Evolutionary conservation across 2,329 filamentous ascomycete species (phyloP).

Genomic region (Epichloe baconii): DNA sequence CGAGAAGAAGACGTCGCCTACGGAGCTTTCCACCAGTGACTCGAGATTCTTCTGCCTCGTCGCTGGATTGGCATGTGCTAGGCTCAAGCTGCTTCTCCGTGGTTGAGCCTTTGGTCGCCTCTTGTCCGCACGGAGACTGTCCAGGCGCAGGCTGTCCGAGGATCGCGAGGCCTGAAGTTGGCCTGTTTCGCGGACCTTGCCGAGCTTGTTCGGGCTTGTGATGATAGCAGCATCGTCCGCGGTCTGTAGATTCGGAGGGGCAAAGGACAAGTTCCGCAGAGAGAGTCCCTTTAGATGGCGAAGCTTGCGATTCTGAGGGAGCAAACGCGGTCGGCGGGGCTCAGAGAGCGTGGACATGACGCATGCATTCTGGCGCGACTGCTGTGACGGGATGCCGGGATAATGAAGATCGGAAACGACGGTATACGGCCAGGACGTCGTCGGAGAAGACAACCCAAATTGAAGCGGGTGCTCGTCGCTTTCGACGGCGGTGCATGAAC

Average conservation of each 20-base stretch:
- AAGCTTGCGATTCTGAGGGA: conserved; percentile 71
- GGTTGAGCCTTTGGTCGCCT: conserved; percentile 12
- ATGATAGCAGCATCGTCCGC: conserved; percentile 70
- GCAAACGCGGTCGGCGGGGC: conserved; percentile 35
- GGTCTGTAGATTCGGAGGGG: conserved; percentile 44
- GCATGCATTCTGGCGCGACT: conserved; percentile 7
- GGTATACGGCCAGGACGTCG: background rate
- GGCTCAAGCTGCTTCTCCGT: conserved; percentile 36
- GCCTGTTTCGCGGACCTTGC: conserved; percentile 31
- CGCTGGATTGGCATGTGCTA: conserved; percentile 32
- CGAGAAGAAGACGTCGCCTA: conserved; percentile 84
- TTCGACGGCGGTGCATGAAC: too few relatives aligned
- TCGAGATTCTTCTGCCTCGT: conserved; percentile 64
- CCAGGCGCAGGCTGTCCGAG: conserved; percentile 10
- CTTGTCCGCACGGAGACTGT: conserved; percentile 5
- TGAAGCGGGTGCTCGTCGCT: too few relatives aligned
- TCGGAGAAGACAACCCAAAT: too few relatives aligned
- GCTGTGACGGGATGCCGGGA: background rate
- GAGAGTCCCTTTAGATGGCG: conserved; percentile 80
- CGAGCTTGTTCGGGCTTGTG: conserved; percentile 54
- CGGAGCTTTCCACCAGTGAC: conserved; percentile 52
- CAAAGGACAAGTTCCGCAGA: conserved; percentile 70
- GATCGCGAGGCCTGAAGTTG: conserved; percentile 44
- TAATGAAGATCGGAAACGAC: background rate
- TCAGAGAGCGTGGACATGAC: conserved; percentile 25